A percentile compares a stretch with the other conserved stretches of the same genome.
phyloP scores from a whole-genome alignment of 345 rosid species.

The Pelargonium nanum region DNA sequence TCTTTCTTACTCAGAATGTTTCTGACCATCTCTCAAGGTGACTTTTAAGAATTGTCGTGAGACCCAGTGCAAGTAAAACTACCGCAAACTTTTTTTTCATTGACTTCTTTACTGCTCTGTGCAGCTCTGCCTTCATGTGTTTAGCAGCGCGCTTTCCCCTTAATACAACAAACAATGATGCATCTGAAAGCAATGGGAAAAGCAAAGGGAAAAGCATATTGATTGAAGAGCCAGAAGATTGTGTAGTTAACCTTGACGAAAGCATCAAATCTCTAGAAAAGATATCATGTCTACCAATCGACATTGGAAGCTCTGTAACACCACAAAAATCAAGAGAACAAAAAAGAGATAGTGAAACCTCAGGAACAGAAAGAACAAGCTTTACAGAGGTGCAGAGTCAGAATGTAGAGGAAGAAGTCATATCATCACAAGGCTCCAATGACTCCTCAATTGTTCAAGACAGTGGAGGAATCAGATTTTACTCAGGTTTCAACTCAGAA shows the following conservation, averaged over 20 bases:
- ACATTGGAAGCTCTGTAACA: conserved; percentile 28
- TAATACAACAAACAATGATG: conserved; percentile 17
- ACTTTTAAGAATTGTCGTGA: too few relatives aligned
- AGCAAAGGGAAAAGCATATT: conserved; percentile 19
- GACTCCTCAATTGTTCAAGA: conserved; percentile 38
- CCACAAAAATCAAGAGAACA: conserved; percentile 26
- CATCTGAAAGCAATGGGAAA: too few relatives aligned
- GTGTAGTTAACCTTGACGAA: conserved; percentile 25
- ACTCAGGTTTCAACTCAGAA: conserved; percentile 55
- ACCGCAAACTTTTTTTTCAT: too few relatives aligned
- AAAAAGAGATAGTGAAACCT: conserved; percentile 22
- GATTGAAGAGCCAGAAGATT: conserved; percentile 54
- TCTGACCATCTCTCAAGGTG: conserved; percentile 94
- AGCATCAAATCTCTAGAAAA: too few relatives aligned
- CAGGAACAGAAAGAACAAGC: conserved; percentile 32
- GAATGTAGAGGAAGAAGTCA: conserved; percentile 51
- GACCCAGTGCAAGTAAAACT: too few relatives aligned
- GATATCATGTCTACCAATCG: conserved; percentile 16
- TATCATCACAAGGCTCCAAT: conserved; percentile 66
- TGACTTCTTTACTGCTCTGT: too few relatives aligned
- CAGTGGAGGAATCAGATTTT: conserved; percentile 36
- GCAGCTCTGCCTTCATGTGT: conserved; percentile 93
- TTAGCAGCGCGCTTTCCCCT: conserved; percentile 62
- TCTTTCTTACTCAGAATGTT: conserved; percentile 96
- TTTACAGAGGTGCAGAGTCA: conserved; percentile 28